A percentile compares a stretch with the other conserved stretches of the same genome.
Evolutionary conservation across 2,329 filamentous ascomycete genomes (phyloP).

Genomic region (Aaosphaeria pasadenensis): DNA sequence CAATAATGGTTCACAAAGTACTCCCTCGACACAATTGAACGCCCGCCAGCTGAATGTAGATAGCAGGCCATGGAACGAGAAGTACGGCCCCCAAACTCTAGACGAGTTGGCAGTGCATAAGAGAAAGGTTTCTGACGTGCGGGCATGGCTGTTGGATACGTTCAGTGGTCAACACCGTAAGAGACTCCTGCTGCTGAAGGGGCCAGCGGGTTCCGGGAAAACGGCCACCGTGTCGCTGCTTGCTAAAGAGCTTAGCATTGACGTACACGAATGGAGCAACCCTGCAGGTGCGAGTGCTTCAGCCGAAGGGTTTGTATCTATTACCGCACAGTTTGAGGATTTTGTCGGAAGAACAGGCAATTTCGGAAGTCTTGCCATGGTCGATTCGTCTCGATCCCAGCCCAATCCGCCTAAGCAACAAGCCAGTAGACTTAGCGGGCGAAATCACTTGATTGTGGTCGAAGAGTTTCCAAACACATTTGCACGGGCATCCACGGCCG

Average conservation of each 20-base stretch:
- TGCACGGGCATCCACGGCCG: slow-evolving; percentile 40
- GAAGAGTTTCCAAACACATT: slow-evolving; percentile 53
- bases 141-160: slow-evolving; percentile 75
- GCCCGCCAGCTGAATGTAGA: slow-evolving; percentile 44
- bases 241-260: slow-evolving; percentile 70
- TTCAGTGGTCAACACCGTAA: slow-evolving; percentile 60
- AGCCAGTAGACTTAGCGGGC: too few species aligned
- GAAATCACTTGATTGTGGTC: slow-evolving; percentile 38
- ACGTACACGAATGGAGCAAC: slow-evolving; percentile 89
- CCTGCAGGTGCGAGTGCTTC: slow-evolving; percentile 62
- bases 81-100: slow-evolving; percentile 70
- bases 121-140: slow-evolving; percentile 85
- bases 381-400: slow-evolving; percentile 13
- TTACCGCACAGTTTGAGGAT: slow-evolving; percentile 82
- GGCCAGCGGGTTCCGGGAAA: slow-evolving; percentile 87
- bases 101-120: slow-evolving; percentile 93
- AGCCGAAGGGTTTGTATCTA: slow-evolving; percentile 63
- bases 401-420: slow-evolving; percentile 26
- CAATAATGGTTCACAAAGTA: slow-evolving; percentile 27
- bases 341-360: slow-evolving; percentile 80
- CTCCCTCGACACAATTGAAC: slow-evolving; percentile 25
- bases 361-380: slow-evolving; percentile 67
- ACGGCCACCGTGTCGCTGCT: slow-evolving; percentile 81
- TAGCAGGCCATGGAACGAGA: slow-evolving; percentile 79
- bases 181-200: slow-evolving; percentile 80